Conservation (phyloP, 75 land plant species). For the Selaginella tamariscina region DNA sequence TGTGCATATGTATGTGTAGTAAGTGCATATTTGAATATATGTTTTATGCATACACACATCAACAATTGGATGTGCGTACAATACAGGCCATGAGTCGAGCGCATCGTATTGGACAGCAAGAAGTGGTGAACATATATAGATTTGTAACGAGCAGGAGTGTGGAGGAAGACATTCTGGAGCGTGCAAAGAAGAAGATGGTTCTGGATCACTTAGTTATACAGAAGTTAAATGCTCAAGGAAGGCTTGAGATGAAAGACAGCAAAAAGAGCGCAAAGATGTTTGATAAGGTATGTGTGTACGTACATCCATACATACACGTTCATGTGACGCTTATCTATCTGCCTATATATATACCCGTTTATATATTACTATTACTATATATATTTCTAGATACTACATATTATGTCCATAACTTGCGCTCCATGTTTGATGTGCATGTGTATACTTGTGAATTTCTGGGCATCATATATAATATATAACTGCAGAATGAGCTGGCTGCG, state of each 20-base stretch:
- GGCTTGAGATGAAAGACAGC: conserved; percentile 87
- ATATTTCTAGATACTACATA: too few relatives aligned
- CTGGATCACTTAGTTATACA: conserved; percentile 98
- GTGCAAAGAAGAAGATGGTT: conserved; percentile 99
- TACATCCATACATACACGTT: too few relatives aligned
- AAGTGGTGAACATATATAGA: conserved; percentile 95
- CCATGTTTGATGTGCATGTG: too few relatives aligned
- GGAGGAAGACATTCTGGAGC: conserved; percentile 95
- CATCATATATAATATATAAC: not conserved
- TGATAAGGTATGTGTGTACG: conserved; percentile 87
- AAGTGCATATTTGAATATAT: too few relatives aligned
- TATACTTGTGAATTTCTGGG: not conserved
- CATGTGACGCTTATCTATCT: too few relatives aligned
- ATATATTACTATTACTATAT: too few relatives aligned
- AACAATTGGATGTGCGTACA: not conserved
- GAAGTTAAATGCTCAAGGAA: conserved; percentile 93
- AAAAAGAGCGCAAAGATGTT: conserved; percentile 81
- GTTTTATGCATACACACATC: too few relatives aligned
- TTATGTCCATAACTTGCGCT: too few relatives aligned
- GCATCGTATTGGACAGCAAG: conserved; percentile 96
- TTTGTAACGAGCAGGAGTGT: conserved; percentile 98
- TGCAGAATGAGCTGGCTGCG: conserved; percentile 96
- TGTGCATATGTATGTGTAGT: too few relatives aligned
- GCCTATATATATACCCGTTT: too few relatives aligned
- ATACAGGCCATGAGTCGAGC: conserved; percentile 98